Base-by-base conservation (phyloP, 805 yeast genomes). In the Candida silvatica region DNA sequence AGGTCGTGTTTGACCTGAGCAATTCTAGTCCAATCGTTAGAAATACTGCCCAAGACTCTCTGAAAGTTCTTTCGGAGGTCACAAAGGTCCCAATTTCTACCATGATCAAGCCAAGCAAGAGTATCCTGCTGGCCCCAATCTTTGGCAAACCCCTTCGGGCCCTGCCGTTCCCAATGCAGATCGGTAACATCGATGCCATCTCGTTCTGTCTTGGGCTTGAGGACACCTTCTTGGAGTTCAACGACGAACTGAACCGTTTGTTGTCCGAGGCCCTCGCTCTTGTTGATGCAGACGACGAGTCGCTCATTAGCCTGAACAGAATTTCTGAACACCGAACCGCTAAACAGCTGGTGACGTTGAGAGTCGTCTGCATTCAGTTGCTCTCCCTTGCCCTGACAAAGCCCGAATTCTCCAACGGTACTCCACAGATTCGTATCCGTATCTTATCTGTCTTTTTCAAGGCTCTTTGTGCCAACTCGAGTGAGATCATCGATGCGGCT, bases 241-340 rank as follows among this genome's bases (percentile, higher is more conserved):
- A 83, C 45, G 97, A 92, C 37, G 97, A 94, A 51, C 61, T 92
- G 39, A 82, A 80, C 39, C 64, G 99, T 35, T 63, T 94, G 37
- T 61, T 92, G 7, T 73, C 84, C 38, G 99, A 92, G 53, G 96
- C 97, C 0, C 66, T 90, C 37, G 95, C 95, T 0, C 62, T 92
- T 32, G 97, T 92, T 6, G 98, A 92, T 60, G 97, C 98, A 0
- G 98, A 92, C 38, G 99, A 92, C 55, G 97, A 90, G 48, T 84
- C 95, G 2, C 65, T 94, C 42, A 86, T 95, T 0, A 84, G 87
- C 42, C 83, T 86, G 0, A 94, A 84, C 48, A 70, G 92, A 24
- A 76, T 86, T 2, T 73, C 83, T 31, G 98, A 92, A 50, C 79
- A 87, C 50, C 71, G 86, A 37, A 88, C 96, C 0, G 70, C 95